phyloP scores from a whole-genome alignment of 192 early-diverging fungal genomes.

The Backusella macrospora region DNA sequence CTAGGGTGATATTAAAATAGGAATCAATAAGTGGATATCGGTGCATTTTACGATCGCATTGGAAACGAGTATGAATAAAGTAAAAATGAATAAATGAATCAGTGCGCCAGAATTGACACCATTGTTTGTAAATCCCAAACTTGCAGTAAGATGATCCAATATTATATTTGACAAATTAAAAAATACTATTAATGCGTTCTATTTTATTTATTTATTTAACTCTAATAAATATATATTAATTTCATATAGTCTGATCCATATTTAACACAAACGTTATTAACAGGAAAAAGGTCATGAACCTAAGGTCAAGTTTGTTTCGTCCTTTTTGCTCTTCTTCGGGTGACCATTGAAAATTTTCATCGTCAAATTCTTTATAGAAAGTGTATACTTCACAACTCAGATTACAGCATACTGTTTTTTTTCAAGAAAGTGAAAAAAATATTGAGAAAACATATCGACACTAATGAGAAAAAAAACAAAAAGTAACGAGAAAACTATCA shows the following conservation, averaged over 20 bases:
- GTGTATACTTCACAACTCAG: too few species aligned
- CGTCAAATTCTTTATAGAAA: background rate
- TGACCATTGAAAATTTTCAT: conserved; percentile 21
- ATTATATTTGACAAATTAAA: conserved; percentile 41
- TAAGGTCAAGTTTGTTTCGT: background rate
- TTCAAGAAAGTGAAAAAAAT: too few species aligned
- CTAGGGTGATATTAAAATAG: conserved; percentile 41
- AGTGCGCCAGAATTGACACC: conserved; percentile 46
- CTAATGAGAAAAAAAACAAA: too few species aligned
- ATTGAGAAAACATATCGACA: too few species aligned
- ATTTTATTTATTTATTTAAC: background rate
- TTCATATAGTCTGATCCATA: conserved; percentile 28
- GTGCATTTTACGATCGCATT: conserved; percentile 49
- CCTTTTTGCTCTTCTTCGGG: conserved; percentile 17
- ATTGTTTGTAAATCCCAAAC: conserved; percentile 48
- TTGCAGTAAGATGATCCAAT: conserved; percentile 47
- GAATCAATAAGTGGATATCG: conserved; percentile 58
- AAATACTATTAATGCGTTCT: background rate
- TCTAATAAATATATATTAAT: background rate
- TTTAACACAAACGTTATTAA: conserved; percentile 26
- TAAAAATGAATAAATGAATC: conserved; percentile 41
- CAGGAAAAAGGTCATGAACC: conserved; percentile 19
- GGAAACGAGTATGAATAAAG: conserved; percentile 49
- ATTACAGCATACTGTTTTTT: too few species aligned
- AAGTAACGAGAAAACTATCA: too few species aligned